Evolutionary conservation across 768 basidiomycete species (phyloP), one percentile per base, ranked within the genome.

Genomic region (Chlorophyllum brunneum): DNA sequence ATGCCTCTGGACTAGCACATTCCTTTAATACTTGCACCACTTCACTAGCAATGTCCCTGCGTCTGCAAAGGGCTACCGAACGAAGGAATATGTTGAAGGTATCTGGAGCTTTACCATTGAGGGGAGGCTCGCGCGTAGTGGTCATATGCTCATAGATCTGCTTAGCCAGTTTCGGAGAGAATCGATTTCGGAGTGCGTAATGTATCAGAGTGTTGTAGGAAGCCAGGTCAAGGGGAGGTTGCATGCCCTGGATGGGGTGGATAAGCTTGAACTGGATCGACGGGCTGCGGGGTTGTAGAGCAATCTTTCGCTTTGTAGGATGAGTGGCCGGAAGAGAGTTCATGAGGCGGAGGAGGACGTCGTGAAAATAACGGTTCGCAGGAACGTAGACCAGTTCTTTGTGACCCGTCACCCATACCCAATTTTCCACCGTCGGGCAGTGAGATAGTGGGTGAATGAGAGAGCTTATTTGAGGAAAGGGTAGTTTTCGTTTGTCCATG

Each of bases 101-200:
- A n/a, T 30, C 36, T 10, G 24, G 2, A 15, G 20, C 22, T 18
- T 39, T 37, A 13, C n/a, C n/a, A n/a, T n/a, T 26, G 5, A 85
- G 58, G 9, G 67, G 63, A 3, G 72, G 69, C 6, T 66, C 53
- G 13, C 79, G 74, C 2, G 67, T 54, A 15, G 67, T 57, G 16
- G 67, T 69, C 80, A 88, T 83, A 57, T 87, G 79, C 10, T 75
- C 56, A 9, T 88, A 62, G 11, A 89, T 66, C 10, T 62, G 56
- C 11, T 73, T 63, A 0, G 79, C 85, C 22, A 80, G 67, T 1
- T 60, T 52, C 15, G 76, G 65, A 4, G 83, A 83, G 34, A 73
- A 66, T n/a, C 77, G 75, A 58, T 86, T 76, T 6, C 78, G 78
- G 30, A 92, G 71, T 3, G 82, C 70, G 63, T 88, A 90, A 55